Conservation (phyloP, 129 eudicot genomes). For the Smallanthus sonchifolius region DNA sequence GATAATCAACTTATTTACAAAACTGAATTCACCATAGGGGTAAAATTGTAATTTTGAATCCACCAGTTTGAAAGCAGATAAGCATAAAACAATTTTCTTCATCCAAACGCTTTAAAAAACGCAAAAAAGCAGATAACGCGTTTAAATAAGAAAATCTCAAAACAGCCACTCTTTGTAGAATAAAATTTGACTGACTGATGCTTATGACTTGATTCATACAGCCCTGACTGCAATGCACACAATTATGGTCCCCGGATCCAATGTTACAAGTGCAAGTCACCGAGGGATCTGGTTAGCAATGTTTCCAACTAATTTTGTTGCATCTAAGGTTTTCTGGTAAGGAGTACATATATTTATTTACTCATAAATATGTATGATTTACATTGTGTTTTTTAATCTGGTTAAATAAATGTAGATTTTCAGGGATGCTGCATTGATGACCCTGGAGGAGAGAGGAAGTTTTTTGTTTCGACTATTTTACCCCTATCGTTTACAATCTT, state of each 20-base stretch:
- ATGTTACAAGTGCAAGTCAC: conserved; percentile 16
- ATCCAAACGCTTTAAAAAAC: too few species aligned
- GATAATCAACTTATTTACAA: background rate
- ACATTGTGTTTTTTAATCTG: background rate
- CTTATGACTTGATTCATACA: conserved; percentile 4
- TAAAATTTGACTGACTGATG: background rate
- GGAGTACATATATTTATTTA: background rate
- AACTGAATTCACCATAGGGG: background rate
- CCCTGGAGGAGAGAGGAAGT: background rate
- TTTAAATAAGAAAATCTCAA: background rate
- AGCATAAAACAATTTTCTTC: background rate
- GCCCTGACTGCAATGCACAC: conserved; percentile 23
- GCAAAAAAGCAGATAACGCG: background rate
- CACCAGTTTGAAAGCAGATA: background rate
- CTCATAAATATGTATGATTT: background rate
- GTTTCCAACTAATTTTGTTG: background rate
- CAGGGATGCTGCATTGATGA: conserved; percentile 7
- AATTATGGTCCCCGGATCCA: conserved; percentile 8
- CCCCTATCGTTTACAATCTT: background rate
- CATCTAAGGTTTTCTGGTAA: conserved; percentile 14
- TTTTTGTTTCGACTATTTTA: conserved; percentile 3
- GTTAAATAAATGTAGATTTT: background rate
- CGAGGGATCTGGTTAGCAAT: conserved; percentile 12
- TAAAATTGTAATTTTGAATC: background rate
- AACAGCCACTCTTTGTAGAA: background rate